Conservation (phyloP, 306 rosid species). For the Dicorynia guianensis region DNA sequence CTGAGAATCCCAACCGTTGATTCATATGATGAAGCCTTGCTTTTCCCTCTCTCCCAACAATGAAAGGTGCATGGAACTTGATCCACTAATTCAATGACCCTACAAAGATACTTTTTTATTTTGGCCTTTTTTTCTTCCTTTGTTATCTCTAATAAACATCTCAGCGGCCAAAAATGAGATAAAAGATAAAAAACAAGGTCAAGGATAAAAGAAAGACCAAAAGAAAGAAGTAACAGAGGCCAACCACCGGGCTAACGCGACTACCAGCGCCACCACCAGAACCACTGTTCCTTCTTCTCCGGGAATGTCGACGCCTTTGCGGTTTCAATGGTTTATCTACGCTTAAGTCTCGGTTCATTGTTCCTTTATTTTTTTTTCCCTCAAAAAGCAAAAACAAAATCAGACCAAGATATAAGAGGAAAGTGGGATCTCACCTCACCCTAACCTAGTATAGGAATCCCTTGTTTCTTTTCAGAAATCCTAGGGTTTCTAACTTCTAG, state of each 20-base stretch:
- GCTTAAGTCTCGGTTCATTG: slow-evolving; percentile 43
- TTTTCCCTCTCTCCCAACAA: background rate
- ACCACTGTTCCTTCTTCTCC: background rate
- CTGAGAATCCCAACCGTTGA: background rate
- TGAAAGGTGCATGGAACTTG: slow-evolving; percentile 34
- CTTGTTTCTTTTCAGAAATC: too few relatives aligned
- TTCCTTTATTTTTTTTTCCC: background rate
- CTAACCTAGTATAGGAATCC: background rate
- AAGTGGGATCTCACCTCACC: background rate
- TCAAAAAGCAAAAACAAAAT: background rate
- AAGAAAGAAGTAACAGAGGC: slow-evolving; percentile 29
- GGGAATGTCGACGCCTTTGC: slow-evolving; percentile 9
- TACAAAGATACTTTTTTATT: background rate
- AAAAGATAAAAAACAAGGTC: slow-evolving; percentile 25
- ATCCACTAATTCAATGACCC: slow-evolving; percentile 19
- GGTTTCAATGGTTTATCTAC: slow-evolving; percentile 39
- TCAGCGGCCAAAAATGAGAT: background rate
- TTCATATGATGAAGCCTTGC: background rate
- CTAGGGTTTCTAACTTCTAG: background rate
- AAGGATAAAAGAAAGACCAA: slow-evolving; percentile 14
- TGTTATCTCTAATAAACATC: background rate
- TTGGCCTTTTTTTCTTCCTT: background rate
- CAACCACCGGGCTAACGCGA: background rate
- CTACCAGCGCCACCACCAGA: background rate
- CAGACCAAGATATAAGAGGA: background rate